Evolutionary conservation across 306 rosid genomes (phyloP).

Genomic region (Vachellia pachyceras): DNA sequence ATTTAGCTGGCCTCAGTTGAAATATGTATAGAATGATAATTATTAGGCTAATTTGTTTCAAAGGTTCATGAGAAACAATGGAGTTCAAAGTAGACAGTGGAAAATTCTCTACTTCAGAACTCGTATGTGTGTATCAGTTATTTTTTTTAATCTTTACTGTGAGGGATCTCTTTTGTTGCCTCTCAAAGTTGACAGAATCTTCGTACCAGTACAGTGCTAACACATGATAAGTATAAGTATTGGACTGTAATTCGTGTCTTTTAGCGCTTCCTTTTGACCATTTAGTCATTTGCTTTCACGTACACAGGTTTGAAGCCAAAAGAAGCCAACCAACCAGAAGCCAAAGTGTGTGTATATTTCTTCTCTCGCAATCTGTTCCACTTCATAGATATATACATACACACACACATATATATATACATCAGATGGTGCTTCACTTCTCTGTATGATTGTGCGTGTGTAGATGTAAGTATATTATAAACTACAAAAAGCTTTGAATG

Average conservation of each 20-base stretch:
- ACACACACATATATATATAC: too few species aligned
- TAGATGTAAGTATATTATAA: too few species aligned
- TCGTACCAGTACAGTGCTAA: too few species aligned
- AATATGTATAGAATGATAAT: too few species aligned
- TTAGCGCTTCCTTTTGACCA: neutral
- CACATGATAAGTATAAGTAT: too few species aligned
- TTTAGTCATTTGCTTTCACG: neutral
- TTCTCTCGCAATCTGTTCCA: neutral
- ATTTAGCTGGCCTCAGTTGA: slow-evolving; percentile 12
- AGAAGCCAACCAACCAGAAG: neutral
- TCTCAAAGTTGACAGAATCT: too few species aligned
- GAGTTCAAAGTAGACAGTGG: neutral
- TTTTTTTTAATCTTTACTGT: too few species aligned
- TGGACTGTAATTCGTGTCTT: too few species aligned
- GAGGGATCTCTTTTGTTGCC: too few species aligned
- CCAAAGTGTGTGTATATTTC: neutral
- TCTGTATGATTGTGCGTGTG: neutral
- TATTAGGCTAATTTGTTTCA: neutral
- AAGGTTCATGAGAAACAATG: neutral
- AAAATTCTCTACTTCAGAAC: neutral
- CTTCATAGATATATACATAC: neutral
- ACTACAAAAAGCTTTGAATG: too few species aligned
- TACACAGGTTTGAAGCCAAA: neutral
- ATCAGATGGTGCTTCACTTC: neutral
- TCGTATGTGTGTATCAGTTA: too few species aligned